phyloP scores from a whole-genome alignment of 1,284 basidiomycete genomes.

The Trichosporon coremiiforme region DNA sequence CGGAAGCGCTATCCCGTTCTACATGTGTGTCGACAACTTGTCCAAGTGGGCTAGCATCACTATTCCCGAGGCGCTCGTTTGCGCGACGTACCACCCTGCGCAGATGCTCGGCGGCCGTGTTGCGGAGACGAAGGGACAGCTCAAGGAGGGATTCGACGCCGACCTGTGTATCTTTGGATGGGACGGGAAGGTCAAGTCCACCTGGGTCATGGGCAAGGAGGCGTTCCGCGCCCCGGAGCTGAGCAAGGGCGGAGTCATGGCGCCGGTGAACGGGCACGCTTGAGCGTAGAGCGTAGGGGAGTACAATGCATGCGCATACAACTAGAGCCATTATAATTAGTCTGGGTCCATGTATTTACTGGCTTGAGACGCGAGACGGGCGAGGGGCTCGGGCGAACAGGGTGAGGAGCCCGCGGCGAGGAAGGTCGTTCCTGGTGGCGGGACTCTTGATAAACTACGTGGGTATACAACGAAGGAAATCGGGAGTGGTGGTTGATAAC shows the following conservation, averaged over 20 bases:
- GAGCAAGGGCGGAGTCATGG: constrained; percentile 19
- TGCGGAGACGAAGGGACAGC: constrained; percentile 73
- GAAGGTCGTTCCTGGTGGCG: too few relatives aligned
- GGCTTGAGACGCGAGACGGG: not conserved
- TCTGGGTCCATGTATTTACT: not conserved
- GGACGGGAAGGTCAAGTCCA: constrained; percentile 67
- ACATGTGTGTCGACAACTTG: constrained; percentile 82
- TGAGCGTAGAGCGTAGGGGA: not conserved
- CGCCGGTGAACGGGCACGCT: constrained; percentile 20
- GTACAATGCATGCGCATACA: constrained; percentile 10
- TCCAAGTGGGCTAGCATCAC: constrained; percentile 77
- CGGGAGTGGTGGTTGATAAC: not conserved
- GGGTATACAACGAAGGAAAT: constrained; percentile 9
- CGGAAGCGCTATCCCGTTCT: constrained; percentile 72
- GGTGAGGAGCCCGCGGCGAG: too few relatives aligned
- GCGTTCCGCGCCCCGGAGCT: constrained; percentile 59
- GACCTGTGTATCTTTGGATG: constrained; percentile 75
- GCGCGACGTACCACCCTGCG: constrained; percentile 80
- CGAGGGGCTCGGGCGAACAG: too few relatives aligned
- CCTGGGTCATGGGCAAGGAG: constrained; percentile 77
- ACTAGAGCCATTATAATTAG: constrained; percentile 12
- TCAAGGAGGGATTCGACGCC: constrained; percentile 76
- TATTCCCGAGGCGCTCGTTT: constrained; percentile 77
- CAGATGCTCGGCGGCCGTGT: constrained; percentile 70
- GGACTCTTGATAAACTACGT: too few relatives aligned